Conservation (phyloP, 306 rosid genomes). For the Prosopis cineraria region DNA sequence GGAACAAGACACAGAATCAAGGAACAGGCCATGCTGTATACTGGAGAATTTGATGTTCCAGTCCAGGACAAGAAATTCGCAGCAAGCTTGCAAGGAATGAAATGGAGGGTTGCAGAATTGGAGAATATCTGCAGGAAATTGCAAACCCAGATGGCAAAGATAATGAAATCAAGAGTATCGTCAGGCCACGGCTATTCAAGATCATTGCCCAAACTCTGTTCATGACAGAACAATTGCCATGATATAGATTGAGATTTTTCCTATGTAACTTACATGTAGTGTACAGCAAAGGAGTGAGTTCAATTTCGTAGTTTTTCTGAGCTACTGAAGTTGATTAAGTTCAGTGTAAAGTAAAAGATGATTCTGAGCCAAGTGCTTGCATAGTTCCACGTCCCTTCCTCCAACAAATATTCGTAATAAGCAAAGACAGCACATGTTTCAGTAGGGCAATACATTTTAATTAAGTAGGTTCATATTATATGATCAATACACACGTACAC, state of each 20-base stretch:
- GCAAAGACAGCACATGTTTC: constrained; percentile 31
- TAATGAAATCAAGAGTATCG: constrained; percentile 61
- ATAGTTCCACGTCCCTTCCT: background rate
- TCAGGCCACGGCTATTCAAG: constrained; percentile 58
- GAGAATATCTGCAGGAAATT: constrained; percentile 76
- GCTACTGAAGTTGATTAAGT: constrained; percentile 27
- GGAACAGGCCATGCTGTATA: constrained; percentile 58
- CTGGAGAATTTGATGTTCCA: constrained; percentile 54
- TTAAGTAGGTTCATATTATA: background rate
- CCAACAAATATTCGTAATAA: constrained; percentile 34
- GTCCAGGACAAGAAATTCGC: constrained; percentile 57
- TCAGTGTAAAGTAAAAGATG: constrained; percentile 11
- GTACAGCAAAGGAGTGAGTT: constrained; percentile 54
- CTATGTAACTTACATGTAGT: constrained; percentile 34
- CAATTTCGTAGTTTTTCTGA: constrained; percentile 31
- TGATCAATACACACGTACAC: background rate
- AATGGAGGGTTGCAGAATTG: constrained; percentile 85
- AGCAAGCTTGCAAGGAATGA: constrained; percentile 86
- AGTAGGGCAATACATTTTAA: constrained; percentile 34
- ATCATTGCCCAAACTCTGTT: constrained; percentile 88
- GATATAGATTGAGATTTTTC: constrained; percentile 15
- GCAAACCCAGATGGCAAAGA: constrained; percentile 78
- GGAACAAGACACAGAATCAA: constrained; percentile 46
- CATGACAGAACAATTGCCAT: constrained; percentile 43
- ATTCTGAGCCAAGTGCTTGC: background rate